Evolutionary conservation across 257 asterid genomes (phyloP), one percentile per base, ranked within the genome.

Genomic region (Scutellaria barbata): DNA sequence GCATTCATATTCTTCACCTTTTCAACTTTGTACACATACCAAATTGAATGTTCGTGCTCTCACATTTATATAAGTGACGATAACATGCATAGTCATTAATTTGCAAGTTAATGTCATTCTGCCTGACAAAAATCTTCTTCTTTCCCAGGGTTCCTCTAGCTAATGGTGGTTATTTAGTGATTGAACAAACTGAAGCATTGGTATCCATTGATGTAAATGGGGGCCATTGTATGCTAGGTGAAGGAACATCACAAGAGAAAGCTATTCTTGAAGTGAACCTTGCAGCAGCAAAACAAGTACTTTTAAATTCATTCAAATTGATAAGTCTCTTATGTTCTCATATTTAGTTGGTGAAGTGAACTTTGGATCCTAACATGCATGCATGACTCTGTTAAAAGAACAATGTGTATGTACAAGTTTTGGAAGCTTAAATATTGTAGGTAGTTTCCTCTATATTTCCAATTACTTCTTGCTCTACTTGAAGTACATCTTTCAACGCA

Each of bases 141-240:
- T 53, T 72, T 55, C 56, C 30, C 86, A 95, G 99, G 90, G 98
- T 95, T 79, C 84, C 90, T 56, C 90, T 95, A 73, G 89, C 77
- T 78, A 92, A 95, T 66, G 99, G 99, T 64, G 99, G 99, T 73
- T 92, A 89, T 89, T 81, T 95, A 72, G 98, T 95, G 76, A 95
- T 95, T 75, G 99, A 95, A 82, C 99, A 95, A 81, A 95, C 98
- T 0, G 99, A 95, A 71, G 99, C 99, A 50, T 69, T 95, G 69
- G 95, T 95, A 65, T 95, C 99, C 62, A 88, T 95, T 70, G 99
- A 95, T 80, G 99, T 95, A 71, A 95, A 95, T 80, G 98, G 99
- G 53, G 99, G 98, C 14, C 98, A 88, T 1, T 92, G 96, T 79
- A 84, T 95, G 94, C 92, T 95, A 71, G 96, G 99, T 72, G 87